Base-by-base conservation (phyloP, 768 basidiomycete genomes). In the Clathrus columnatus region DNA sequence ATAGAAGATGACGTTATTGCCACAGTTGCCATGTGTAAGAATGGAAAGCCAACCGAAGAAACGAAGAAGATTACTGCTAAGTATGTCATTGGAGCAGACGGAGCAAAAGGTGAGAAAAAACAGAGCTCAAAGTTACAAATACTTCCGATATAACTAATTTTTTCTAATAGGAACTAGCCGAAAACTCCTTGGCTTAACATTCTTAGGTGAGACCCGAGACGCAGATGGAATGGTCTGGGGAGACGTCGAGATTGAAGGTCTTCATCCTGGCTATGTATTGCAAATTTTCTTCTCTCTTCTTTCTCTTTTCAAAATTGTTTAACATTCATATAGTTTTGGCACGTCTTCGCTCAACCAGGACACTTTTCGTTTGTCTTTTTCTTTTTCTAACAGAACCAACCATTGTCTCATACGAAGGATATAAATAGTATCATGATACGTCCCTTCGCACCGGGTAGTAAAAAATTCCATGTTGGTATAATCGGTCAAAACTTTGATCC, bases 181-280 rank as follows among this genome's bases (percentile, higher is more conserved):
- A 20, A 74, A 73, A 54, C 60, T 63, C 36, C 66, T 75, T 3
- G 75, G 73, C 0, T 58, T 79, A 5, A 61, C 64, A 0, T 79
- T 79, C 57, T 56, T 71, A 0, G 77, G 77, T 0, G 68, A 77
- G 57, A 73, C 70, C 0, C 61, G 55, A 6, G 60, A 68, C 3
- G 62, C 62, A 4, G 59, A 70, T 20, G 21, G 51, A 2, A 46
- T 65, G 1, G 51, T 73, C 0, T 62, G 68, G 7, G 76, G 69
- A 1, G 74, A 80, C 56, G 65, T 77, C 24, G 57, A 68, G 27
- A 42, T 73, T 0, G 67, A 72, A 32, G 69, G 68, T 0, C 3
- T 73, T 1, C 65, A 66, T 30, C 57, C 62, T 28, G 55, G 3
- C 70, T 72, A 55, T 23, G 71, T 59, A 18, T 14, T 36, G 14